Conservation (phyloP, 2,329 filamentous ascomycete species). For the Didymella lethalis region DNA sequence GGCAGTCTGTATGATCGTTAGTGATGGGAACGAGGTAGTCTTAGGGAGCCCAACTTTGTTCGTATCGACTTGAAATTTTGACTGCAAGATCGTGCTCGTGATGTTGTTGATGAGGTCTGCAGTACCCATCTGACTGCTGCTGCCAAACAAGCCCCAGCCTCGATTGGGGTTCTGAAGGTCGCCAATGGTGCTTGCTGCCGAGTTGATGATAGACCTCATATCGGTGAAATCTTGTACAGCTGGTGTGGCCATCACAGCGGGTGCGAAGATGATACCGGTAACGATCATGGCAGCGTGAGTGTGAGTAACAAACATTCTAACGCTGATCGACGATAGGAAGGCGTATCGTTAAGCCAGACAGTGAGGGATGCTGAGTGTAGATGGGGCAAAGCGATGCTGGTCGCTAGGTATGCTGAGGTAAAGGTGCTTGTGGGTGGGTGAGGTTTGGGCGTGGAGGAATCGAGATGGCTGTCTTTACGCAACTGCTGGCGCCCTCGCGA, state of each 20-base stretch:
- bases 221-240: slow-evolving; percentile 43
- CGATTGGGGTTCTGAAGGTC: slow-evolving; percentile 38
- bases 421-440: slow-evolving; percentile 8
- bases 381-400: slow-evolving; percentile 24
- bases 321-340: slow-evolving; percentile 3
- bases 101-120: slow-evolving; percentile 46
- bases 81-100: slow-evolving; percentile 40
- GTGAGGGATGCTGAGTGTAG: slow-evolving; percentile 13
- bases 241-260: slow-evolving; percentile 31
- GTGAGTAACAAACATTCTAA: slow-evolving; percentile 9
- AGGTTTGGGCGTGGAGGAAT: slow-evolving; percentile 3
- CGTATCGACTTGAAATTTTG: slow-evolving; percentile 43
- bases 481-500: neutral
- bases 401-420: slow-evolving; percentile 29
- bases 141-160: slow-evolving; percentile 35
- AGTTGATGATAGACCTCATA: slow-evolving; percentile 39
- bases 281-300: slow-evolving; percentile 33
- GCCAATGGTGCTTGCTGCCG: slow-evolving; percentile 41
- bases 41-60: slow-evolving; percentile 35
- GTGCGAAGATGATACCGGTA: slow-evolving; percentile 38
- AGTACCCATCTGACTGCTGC: slow-evolving; percentile 35
- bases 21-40: neutral
- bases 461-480: neutral
- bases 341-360: slow-evolving; percentile 7
- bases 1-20: slow-evolving; percentile 24